phyloP scores from a whole-genome alignment of 1,284 basidiomycete species.

The Phellopilus nigrolimitatus region DNA sequence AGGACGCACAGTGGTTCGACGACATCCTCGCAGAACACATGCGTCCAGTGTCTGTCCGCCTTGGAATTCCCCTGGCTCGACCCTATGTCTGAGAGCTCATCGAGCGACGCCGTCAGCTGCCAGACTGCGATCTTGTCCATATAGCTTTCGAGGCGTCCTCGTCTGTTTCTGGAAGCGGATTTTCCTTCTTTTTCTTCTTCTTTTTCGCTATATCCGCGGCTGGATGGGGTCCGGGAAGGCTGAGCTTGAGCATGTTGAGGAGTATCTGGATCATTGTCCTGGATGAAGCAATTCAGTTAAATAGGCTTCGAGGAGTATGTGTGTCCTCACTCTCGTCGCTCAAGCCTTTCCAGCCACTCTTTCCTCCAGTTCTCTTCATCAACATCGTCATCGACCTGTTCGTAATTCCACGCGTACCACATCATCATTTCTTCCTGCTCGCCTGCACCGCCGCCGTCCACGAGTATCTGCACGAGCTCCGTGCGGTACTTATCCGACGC shows the following conservation, averaged over 20 bases:
- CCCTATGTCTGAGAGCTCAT: conserved; percentile 23
- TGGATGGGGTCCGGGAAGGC: conserved; percentile 46
- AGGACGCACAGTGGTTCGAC: conserved; percentile 55
- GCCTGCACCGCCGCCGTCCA: conserved; percentile 49
- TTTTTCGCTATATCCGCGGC: conserved; percentile 14
- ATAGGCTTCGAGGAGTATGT: neutral
- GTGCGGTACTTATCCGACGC: conserved; percentile 58
- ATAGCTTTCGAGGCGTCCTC: conserved; percentile 58
- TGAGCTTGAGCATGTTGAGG: conserved; percentile 58
- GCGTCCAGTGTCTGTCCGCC: conserved; percentile 65
- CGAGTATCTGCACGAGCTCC: conserved; percentile 53
- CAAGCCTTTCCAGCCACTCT: conserved; percentile 57
- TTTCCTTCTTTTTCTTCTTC: conserved; percentile 31
- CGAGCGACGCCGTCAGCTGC: conserved; percentile 53
- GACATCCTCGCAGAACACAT: conserved; percentile 58
- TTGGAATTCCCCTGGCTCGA: conserved; percentile 19
- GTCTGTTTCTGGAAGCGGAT: conserved; percentile 20
- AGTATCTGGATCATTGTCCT: conserved; percentile 73
- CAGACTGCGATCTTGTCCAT: conserved; percentile 75
- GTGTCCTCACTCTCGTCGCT: conserved; percentile 60
- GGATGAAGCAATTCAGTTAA: conserved; percentile 5
- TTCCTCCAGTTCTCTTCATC: conserved; percentile 45
- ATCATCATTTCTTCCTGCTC: conserved; percentile 67
- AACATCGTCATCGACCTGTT: conserved; percentile 37
- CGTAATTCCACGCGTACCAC: conserved; percentile 63